These are phyloP conservation scores for Porcisia hertigi DNA, from an alignment of 208 protist genomes.

Conservation along the genomic window DNA sequence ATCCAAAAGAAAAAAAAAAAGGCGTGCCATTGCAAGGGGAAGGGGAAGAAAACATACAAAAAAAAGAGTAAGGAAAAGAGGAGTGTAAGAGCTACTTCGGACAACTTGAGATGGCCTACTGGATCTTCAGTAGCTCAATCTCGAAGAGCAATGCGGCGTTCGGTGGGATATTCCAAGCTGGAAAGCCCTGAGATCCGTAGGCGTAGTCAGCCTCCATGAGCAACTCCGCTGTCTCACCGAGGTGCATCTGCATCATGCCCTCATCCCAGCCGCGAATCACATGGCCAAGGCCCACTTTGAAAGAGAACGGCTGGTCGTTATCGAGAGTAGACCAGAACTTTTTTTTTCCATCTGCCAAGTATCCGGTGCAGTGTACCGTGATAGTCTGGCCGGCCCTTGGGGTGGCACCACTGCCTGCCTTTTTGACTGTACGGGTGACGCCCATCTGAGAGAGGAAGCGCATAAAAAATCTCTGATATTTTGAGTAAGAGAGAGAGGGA, in stretches of 20 bases:
- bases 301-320: conserved; percentile 90
- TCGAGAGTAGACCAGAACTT: conserved; percentile 91
- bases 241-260: conserved; percentile 88
- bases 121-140: conserved; percentile 87
- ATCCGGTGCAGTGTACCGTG: conserved; percentile 91
- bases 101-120: conserved; percentile 6
- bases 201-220: conserved; percentile 81
- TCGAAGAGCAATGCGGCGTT: conserved; percentile 87
- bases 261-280: conserved; percentile 97
- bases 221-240: conserved; percentile 82
- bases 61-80: not conserved
- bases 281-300: conserved; percentile 88
- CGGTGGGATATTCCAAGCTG: conserved; percentile 85
- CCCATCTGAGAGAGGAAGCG: conserved; percentile 52
- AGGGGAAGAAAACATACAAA: not conserved
- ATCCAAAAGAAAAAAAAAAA: not conserved
- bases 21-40: not conserved
- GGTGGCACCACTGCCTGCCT: conserved; percentile 57
- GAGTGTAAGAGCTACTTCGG: not conserved
- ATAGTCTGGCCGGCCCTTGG: conserved; percentile 74
- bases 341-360: conserved; percentile 78
- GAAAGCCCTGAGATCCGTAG: conserved; percentile 87
- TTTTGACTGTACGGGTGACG: conserved; percentile 67
- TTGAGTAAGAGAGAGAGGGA: not conserved
- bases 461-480: conserved; percentile 21